These are phyloP conservation scores for Ceratobasidium sp. DNA, from an alignment of 1,284 basidiomycete species.

Conservation along the genomic window DNA sequence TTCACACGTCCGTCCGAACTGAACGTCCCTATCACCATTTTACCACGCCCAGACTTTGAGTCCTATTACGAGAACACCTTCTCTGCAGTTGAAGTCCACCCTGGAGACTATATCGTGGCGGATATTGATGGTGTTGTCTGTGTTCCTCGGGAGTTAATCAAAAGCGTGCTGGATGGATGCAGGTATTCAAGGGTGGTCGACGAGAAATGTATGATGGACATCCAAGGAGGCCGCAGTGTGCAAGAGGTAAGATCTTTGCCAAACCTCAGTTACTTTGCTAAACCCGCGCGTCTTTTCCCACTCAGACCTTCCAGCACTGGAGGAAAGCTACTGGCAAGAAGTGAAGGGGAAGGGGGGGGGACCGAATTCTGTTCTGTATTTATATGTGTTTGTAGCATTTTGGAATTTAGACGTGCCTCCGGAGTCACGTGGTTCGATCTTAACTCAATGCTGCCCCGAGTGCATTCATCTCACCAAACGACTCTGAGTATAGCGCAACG, in stretches of 20 bases:
- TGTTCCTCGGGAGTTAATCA: constrained; percentile 71
- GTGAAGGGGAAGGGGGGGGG: constrained; percentile 2
- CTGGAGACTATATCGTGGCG: constrained; percentile 87
- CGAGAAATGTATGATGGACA: constrained; percentile 80
- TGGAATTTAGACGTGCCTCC: constrained; percentile 23
- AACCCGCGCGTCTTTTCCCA: neutral
- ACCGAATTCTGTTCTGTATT: constrained; percentile 25
- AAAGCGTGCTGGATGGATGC: constrained; percentile 73
- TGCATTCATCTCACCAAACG: neutral
- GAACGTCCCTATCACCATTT: constrained; percentile 79
- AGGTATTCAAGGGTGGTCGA: constrained; percentile 76
- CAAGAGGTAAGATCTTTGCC: constrained; percentile 17
- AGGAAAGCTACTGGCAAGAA: constrained; percentile 42
- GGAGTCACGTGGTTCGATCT: constrained; percentile 35
- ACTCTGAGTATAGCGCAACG: neutral
- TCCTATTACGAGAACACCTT: constrained; percentile 59
- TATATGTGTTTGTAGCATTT: constrained; percentile 9
- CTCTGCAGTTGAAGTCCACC: constrained; percentile 71
- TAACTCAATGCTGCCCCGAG: constrained; percentile 15
- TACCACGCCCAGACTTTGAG: constrained; percentile 57
- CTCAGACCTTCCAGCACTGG: constrained; percentile 43
- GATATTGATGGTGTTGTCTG: constrained; percentile 94
- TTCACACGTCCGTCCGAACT: constrained; percentile 88
- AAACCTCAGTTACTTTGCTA: neutral
- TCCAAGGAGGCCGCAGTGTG: constrained; percentile 56